These are phyloP conservation scores for Phytopythium helicoides DNA, from an alignment of 352 stramenopile genomes.

Conservation along the genomic window DNA sequence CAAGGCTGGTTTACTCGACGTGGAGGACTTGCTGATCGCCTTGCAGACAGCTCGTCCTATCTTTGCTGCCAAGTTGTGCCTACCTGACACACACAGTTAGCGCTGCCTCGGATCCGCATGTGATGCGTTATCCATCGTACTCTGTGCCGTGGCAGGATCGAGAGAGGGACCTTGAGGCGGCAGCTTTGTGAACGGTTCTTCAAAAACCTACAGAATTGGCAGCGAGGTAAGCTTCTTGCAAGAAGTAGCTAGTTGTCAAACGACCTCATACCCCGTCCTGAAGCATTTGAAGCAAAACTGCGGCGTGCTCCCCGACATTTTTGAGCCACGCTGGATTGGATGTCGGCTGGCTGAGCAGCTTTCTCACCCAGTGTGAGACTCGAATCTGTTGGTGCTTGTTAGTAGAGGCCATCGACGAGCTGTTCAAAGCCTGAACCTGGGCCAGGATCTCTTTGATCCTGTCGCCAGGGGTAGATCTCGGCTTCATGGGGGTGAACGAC, in stretches of 20 bases:
- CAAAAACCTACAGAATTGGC: slow-evolving; percentile 24
- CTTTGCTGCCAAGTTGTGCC: neutral
- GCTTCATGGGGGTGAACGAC: too few relatives aligned
- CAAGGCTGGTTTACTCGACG: neutral
- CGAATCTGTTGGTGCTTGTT: slow-evolving; percentile 65
- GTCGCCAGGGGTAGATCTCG: slow-evolving; percentile 10
- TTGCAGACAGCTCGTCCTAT: neutral
- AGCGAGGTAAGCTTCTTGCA: neutral
- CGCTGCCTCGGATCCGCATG: too few relatives aligned
- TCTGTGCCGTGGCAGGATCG: slow-evolving; percentile 43
- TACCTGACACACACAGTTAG: too few relatives aligned
- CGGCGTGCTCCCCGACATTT: slow-evolving; percentile 48
- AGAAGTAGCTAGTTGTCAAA: neutral
- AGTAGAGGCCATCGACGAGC: slow-evolving; percentile 2
- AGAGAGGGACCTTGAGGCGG: slow-evolving; percentile 54
- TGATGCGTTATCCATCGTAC: slow-evolving; percentile 7
- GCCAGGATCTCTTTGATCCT: slow-evolving; percentile 30
- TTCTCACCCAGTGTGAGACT: slow-evolving; percentile 52
- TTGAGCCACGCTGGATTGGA: slow-evolving; percentile 57
- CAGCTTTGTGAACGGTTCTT: slow-evolving; percentile 63
- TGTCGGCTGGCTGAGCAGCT: slow-evolving; percentile 51
- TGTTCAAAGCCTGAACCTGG: slow-evolving; percentile 41
- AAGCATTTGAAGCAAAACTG: slow-evolving; percentile 51
- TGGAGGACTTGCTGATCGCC: neutral
- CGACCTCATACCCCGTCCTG: slow-evolving; percentile 32